Base-by-base conservation (phyloP, 2,329 filamentous ascomycete species). In the Claviceps arundinis region DNA sequence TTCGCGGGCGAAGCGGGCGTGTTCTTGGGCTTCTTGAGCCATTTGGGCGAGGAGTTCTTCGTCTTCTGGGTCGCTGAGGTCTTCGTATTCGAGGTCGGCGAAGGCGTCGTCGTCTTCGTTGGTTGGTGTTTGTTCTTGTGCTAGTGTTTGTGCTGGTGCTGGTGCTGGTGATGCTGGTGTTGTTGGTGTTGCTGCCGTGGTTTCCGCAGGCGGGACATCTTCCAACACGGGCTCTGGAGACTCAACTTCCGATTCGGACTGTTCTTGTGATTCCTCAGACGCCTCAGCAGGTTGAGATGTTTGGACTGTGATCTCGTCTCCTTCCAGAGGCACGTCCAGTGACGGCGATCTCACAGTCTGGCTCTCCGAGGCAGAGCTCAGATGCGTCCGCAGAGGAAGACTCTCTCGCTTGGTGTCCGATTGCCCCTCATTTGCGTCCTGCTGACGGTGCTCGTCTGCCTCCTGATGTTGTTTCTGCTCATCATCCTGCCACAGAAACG, bases 21-120 rank as follows among this genome's bases (percentile, higher is more conserved):
- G 91, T 61, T 96, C 93, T 68, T 95, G 88, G 1, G 87, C 88
- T 73, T 98, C 94, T 26, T 85, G 81, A 0, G 89, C 90, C 60
- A 98, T 81, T 58, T 91, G 89, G 6, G 80, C 81, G 52, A 97
- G 77, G 6, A 98, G 75, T 59, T 95, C 89, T 63, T 90, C 90
- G 56, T 97, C 91, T 66, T 95, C 93, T 0, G 89, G 86, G 57
- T 97, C 91, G 37, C 87, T 93, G 59, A 85, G 83, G 19, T 84
- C 80, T 48, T 83, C 80, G 56, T 87, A 82, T 17, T 90, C 85
- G 41, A 87, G 81, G 16, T 77, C 73, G 14, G 72, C 73, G 34
- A 70, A 70, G 0, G 70, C 60, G 7, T 72, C 66, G 41, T 73
- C 70, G 16, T 71, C 68, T 37, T 69, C 65, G 9, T 47, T 30